Conservation (phyloP, 192 early-diverging fungal genomes). For the Paraglomus brasilianum region DNA sequence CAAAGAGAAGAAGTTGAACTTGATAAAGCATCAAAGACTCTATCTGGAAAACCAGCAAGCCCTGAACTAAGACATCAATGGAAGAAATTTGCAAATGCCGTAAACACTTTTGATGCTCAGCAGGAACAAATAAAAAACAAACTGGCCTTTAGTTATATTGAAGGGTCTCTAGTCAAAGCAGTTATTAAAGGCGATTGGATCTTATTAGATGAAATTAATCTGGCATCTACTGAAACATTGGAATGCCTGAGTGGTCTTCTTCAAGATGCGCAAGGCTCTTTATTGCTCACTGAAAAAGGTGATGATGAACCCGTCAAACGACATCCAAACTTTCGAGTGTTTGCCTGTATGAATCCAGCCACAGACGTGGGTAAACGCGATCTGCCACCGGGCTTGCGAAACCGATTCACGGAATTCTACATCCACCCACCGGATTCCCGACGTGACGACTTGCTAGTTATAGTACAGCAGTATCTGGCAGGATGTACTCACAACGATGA, state of each 20-base stretch:
- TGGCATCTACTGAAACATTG: constrained; percentile 94
- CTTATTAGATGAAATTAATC: constrained; percentile 95
- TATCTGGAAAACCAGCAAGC: constrained; percentile 35
- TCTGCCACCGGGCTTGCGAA: constrained; percentile 86
- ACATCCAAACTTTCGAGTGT: constrained; percentile 92
- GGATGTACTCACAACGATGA: constrained; percentile 60
- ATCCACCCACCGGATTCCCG: constrained; percentile 86
- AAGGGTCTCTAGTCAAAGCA: constrained; percentile 90
- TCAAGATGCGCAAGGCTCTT: constrained; percentile 74
- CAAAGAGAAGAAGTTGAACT: constrained; percentile 35
- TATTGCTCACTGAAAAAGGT: constrained; percentile 90
- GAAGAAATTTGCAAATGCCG: constrained; percentile 64
- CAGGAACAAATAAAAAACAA: constrained; percentile 67
- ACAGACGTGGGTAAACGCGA: constrained; percentile 98
- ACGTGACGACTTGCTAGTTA: constrained; percentile 76
- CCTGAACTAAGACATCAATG: constrained; percentile 65
- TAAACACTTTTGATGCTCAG: constrained; percentile 74
- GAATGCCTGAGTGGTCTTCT: constrained; percentile 88
- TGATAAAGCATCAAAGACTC: constrained; percentile 33
- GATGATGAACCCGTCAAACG: constrained; percentile 81
- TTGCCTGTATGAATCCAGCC: constrained; percentile 99
- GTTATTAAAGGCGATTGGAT: constrained; percentile 94
- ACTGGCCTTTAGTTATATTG: constrained; percentile 90
- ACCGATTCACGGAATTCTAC: constrained; percentile 94
- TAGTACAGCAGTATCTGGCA: constrained; percentile 76